Base-by-base conservation (phyloP, 768 basidiomycete genomes). In the Kwoniella dendrophila region DNA sequence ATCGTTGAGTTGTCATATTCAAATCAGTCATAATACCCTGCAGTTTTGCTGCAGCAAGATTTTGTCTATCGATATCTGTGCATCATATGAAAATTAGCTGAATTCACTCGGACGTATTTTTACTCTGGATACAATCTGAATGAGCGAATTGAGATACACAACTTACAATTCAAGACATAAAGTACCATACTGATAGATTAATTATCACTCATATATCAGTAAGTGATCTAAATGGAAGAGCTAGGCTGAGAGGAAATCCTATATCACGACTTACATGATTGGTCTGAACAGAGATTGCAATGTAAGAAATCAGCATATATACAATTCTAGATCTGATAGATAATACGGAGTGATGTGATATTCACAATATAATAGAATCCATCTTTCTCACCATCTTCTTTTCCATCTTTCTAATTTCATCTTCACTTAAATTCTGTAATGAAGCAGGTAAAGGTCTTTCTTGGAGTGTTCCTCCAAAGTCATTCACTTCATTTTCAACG, bases 21-120 rank as follows among this genome's bases (percentile, higher is more conserved):
- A 78, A 62, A 56, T 77, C 77, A 12, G 30, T 48, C 66, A 67
- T 68, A 63, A 79, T 73, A 29, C 69, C 69, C 18, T 67, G 66
- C 7, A 77, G 66, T 38, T 73, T 73, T 6, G 74, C 73, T 3
- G 70, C 55, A 20, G 74, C 68, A 7, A 78, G 63, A 53, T 74
- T 73, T 50, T 73, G 69, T 16, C 73, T 43, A 57, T 69, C 73
- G 66, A 67, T 64, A 50, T 73, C 68, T 66, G 29, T 20, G 36
- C 2, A 1, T 1, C 16, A n/a, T n/a, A 54, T 22, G 41, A 14
- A 11, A 43, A n/a, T 62, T 44, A 54, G 60, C 43, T 6, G 34
- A 4, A 27, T 2, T 22, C 4, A 6, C n/a, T 38, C 20, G 5
- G 4, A 30, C 24, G n/a, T n/a, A n/a, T n/a, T n/a, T n/a, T n/a